Base-by-base conservation (phyloP, 495 filamentous ascomycete species). In the Trichoderma asperelloides region DNA sequence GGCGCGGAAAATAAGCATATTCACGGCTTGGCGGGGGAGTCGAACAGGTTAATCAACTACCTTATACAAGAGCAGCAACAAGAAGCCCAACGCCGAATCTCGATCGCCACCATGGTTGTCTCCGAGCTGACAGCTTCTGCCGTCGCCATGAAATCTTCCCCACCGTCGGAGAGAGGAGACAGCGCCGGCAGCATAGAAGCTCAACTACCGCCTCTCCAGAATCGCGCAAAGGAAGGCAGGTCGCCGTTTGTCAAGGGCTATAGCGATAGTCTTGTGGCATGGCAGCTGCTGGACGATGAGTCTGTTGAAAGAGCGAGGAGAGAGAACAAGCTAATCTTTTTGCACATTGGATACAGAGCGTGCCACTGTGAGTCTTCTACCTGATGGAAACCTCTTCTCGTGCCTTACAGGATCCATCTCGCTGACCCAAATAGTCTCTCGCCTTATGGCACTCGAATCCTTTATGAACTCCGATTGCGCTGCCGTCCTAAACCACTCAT, bases 291-390 rank as follows among this genome's bases (percentile, higher is more conserved):
- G 87, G 87, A 88, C 70, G 81, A 87, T 25, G 88, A 92, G 72
- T 83, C 93, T 37, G 82, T 98, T 66, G 82, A 78, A 64, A 83
- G 92, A 65, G 95, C 96, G 12, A 87, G 85, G 76, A 86, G 82
- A 67, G 82, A 90, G 71, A 95, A 98, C 74, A 89, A 89, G 68
- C 82, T 96, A 66, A 85, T 98, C 41, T 98, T 97, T 75, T 82
- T 98, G 66, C 96, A 93, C 74, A 96, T 98, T 74, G 95, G 95
- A 28, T 98, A 97, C 78, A 89, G 91, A 2, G 93, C 95, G 40
- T 97, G 95, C 78, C 96, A 98, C 77, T 95, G 93, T 95, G 77
- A 71, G 88, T 76, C n/a, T 51, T 37, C 5, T 64, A 43, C 60
- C 57, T 23, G 39, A 9, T 30, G n/a, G 23, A 62, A 21, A 4